phyloP scores from a whole-genome alignment of 2,329 filamentous ascomycete genomes.

The Cladobotryum mycophilum region DNA sequence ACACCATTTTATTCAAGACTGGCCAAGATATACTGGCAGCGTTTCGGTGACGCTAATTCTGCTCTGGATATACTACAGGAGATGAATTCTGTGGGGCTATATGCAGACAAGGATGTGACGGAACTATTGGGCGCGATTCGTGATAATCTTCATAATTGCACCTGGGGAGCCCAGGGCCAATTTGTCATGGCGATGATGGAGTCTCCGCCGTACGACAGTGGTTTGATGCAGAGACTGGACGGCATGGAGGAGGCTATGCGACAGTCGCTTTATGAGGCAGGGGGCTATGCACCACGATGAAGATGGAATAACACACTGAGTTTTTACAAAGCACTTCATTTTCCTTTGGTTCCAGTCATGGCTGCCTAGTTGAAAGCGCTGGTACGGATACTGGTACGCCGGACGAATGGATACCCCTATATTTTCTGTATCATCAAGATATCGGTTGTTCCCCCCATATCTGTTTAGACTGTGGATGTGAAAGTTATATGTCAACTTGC shows the following conservation, averaged over 20 bases:
- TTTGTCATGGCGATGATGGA: constrained; percentile 36
- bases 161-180: constrained; percentile 30
- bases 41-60: constrained; percentile 50
- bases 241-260: constrained; percentile 15
- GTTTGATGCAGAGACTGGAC: constrained; percentile 22
- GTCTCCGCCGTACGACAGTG: constrained; percentile 28
- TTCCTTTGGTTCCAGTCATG: too few species aligned
- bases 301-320: not conserved
- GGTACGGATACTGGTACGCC: too few species aligned
- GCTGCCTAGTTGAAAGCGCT: too few species aligned
- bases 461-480: too few species aligned
- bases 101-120: constrained; percentile 39
- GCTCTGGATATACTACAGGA: constrained; percentile 55
- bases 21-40: constrained; percentile 54
- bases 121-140: constrained; percentile 25
- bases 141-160: constrained; percentile 28
- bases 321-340: too few species aligned
- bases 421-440: too few species aligned
- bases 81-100: constrained; percentile 58
- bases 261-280: constrained; percentile 9
- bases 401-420: too few species aligned
- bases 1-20: constrained; percentile 65
- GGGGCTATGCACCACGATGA: constrained; percentile 1
- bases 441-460: too few species aligned
- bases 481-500: too few species aligned